Base-by-base conservation (phyloP, 768 basidiomycete genomes). In the Rhizopogon roseolus region DNA sequence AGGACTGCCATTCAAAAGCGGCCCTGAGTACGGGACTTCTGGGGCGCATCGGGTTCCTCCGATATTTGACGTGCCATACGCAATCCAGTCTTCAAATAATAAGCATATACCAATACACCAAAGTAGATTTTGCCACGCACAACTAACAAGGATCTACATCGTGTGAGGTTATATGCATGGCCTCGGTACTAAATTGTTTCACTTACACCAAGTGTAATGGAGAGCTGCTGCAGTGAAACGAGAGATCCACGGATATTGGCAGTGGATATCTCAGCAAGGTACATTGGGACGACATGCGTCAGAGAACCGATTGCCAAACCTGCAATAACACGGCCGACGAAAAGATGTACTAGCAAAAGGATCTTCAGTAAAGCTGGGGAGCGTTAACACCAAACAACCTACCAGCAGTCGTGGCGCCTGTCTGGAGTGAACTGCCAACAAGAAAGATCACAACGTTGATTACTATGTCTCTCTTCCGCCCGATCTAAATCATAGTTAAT, bases 1-100 rank as follows among this genome's bases (percentile, higher is more conserved):
- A 3, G 63, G 66, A 2, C 49, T 66, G n/a, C 68, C 67, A 11
- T 68, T 68, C 46, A 68, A 49, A 49, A 68, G 66, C 0, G 64
- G 57, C 3, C 64, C 66, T 13, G 68, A 60, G 49, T 70, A 70
- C 2, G 68, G 53, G 29, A 68, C 28, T 11, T 7, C 57, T 6
- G 64, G 67, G 9, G 67, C 67, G 43, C 67, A 68, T 2, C 60
- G 62, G 1, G 66, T 66, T 32, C 67, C 67, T n/a, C 67, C 69
- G 22, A 71, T 69, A 38, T 67, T 67, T 10, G 67, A 69, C 11
- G 67, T 69, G 34, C 67, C 69, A 41, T 57, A 69, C 2, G 65
- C 64, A 13, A 69, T 59, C 67, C 67, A 71, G 48, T 71, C 65
- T 69, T 59, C n/a, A 49, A 27, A 32, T 39, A 28, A 39, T 28